Percentiles rank a stretch among this genome's conserved stretches.
Evolutionary conservation across 257 asterid genomes (phyloP).

Genomic region (Fraxinus quadrangulata): DNA sequence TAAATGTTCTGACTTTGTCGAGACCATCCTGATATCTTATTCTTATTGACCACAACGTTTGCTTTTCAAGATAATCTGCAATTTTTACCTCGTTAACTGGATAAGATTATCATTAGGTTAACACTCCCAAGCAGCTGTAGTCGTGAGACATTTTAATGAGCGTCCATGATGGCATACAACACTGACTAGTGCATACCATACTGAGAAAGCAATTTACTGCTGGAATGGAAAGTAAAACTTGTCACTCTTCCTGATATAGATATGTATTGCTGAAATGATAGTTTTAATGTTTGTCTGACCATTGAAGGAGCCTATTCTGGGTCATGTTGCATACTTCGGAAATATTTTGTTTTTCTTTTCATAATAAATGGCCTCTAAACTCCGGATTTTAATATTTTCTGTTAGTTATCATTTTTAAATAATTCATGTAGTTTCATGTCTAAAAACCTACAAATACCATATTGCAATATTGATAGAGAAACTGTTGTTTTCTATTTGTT

Average conservation of each 20-base stretch:
- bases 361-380: not conserved
- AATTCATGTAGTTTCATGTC: not conserved
- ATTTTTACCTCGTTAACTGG: not conserved
- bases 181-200: not conserved
- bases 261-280: not conserved
- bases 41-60: not conserved
- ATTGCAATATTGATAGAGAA: not conserved
- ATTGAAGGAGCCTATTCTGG: not conserved
- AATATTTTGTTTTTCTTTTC: not conserved
- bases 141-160: not conserved
- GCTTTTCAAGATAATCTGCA: not conserved
- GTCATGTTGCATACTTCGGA: not conserved
- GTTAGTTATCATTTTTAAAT: not conserved
- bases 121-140: not conserved
- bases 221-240: not conserved
- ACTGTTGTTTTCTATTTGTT: not conserved
- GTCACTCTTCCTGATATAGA: not conserved
- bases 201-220: not conserved
- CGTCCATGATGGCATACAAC: not conserved
- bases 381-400: not conserved
- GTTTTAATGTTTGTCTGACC: not conserved
- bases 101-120: not conserved
- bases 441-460: not conserved
- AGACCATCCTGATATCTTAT: not conserved
- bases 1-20: not conserved